These are phyloP conservation scores for Populus pruinosa DNA, from an alignment of 345 rosid genomes.

Conservation along the genomic window DNA sequence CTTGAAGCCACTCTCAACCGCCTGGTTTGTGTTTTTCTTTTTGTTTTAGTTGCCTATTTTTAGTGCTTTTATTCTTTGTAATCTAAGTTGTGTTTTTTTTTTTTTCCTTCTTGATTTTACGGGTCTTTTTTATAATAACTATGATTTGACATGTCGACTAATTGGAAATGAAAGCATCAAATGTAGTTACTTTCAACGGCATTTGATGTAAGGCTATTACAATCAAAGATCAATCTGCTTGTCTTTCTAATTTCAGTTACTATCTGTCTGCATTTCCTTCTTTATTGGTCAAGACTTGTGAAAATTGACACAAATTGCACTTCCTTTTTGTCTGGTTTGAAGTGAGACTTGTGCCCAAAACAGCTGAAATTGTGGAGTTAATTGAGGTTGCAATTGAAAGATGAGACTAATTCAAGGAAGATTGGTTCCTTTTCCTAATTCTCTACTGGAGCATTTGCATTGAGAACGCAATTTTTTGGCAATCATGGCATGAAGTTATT, in stretches of 20 bases:
- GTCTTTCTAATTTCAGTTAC: neutral
- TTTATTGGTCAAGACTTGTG: neutral
- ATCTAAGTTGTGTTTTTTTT: neutral
- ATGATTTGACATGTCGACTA: neutral
- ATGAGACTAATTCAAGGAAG: neutral
- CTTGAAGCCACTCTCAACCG: conserved; percentile 3
- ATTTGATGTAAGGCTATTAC: neutral
- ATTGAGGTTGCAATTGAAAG: neutral
- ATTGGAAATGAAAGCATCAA: neutral
- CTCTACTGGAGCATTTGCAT: neutral
- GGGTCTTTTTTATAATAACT: neutral
- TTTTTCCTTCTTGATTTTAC: neutral
- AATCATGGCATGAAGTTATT: too few species aligned
- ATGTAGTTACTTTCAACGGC: neutral
- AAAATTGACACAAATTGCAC: neutral
- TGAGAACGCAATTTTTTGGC: neutral
- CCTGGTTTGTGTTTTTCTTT: neutral
- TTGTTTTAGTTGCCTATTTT: neutral
- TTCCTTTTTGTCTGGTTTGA: neutral
- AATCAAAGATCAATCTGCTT: neutral
- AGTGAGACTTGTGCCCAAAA: neutral
- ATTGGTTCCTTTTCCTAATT: too few species aligned
- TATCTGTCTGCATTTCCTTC: neutral
- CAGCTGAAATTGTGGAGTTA: neutral
- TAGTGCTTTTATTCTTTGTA: neutral